Conservation (phyloP, 345 rosid species). For the Heritiera fomes region DNA sequence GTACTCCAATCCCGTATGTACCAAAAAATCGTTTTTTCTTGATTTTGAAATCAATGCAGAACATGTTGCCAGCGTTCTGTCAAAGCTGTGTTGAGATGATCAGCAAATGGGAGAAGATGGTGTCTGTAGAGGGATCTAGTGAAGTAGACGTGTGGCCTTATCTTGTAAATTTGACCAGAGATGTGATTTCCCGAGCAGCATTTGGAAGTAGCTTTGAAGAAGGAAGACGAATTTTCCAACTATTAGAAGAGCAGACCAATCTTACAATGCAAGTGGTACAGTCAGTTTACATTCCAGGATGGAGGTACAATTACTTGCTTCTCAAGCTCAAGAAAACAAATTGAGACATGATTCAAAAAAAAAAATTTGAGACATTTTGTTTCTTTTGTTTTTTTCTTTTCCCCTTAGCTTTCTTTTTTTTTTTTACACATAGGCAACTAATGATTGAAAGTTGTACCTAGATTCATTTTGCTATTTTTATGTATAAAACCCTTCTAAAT, state of each 20-base stretch:
- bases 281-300: slow-evolving; percentile 38
- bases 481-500: too few relatives aligned
- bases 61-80: slow-evolving; percentile 35
- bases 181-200: slow-evolving; percentile 49
- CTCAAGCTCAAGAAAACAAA: not conserved
- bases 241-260: slow-evolving; percentile 28
- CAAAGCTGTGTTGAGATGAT: slow-evolving; percentile 36
- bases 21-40: not conserved
- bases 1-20: too few relatives aligned
- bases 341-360: too few relatives aligned
- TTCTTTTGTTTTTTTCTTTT: too few relatives aligned
- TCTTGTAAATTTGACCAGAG: slow-evolving; percentile 41
- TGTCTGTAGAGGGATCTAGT: not conserved
- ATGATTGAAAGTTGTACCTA: too few relatives aligned
- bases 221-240: slow-evolving; percentile 44
- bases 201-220: slow-evolving; percentile 52
- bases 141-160: slow-evolving; percentile 47
- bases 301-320: slow-evolving; percentile 37
- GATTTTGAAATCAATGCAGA: slow-evolving; percentile 12
- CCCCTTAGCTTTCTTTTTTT: too few relatives aligned
- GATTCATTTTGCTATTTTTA: too few relatives aligned
- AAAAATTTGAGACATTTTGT: too few relatives aligned
- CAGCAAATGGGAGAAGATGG: slow-evolving; percentile 32
- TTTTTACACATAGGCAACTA: too few relatives aligned
- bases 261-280: not conserved